phyloP scores from a whole-genome alignment of 1,284 basidiomycete genomes.

The Pseudozyma sp. region DNA sequence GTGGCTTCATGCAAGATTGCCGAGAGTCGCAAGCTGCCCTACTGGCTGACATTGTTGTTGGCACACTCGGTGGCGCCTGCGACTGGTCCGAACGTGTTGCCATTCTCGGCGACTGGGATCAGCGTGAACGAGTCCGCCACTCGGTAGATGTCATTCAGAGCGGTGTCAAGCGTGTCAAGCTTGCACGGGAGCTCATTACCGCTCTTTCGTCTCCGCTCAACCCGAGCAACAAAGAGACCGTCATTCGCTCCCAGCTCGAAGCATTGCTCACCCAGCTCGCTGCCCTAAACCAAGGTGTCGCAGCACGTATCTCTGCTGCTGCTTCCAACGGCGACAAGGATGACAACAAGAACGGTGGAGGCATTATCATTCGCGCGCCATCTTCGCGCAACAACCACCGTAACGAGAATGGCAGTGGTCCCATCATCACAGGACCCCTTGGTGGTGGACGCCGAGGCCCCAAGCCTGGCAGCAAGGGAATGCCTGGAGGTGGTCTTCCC shows the following conservation, averaged over 20 bases:
- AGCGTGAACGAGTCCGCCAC: conserved; percentile 54
- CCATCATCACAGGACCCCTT: conserved; percentile 43
- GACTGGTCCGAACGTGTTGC: conserved; percentile 63
- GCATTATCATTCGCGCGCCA: conserved; percentile 59
- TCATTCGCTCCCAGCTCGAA: conserved; percentile 65
- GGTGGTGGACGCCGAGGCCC: conserved; percentile 38
- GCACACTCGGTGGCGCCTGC: conserved; percentile 65
- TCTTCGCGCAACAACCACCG: conserved; percentile 38
- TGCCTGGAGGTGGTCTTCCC: conserved; percentile 26
- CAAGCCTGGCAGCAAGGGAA: conserved; percentile 33
- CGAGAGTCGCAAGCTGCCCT: conserved; percentile 54
- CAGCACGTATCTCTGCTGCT: conserved; percentile 58
- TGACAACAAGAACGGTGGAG: conserved; percentile 36
- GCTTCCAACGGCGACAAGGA: conserved; percentile 40
- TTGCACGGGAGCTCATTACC: conserved; percentile 60
- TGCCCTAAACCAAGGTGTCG: conserved; percentile 57
- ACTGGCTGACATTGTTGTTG: conserved; percentile 64
- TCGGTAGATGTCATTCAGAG: conserved; percentile 56
- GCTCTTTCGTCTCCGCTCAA: conserved; percentile 62
- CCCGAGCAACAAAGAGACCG: conserved; percentile 54
- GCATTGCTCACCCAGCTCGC: conserved; percentile 62
- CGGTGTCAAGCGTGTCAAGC: conserved; percentile 57
- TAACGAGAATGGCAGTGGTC: conserved; percentile 41
- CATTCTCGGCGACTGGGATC: conserved; percentile 61
- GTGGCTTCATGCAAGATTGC: conserved; percentile 56